A percentile compares a stretch with the other conserved stretches of the same genome.
These are phyloP conservation scores for Populus deltoides DNA, from an alignment of 345 rosid species.

Conservation along the genomic window DNA sequence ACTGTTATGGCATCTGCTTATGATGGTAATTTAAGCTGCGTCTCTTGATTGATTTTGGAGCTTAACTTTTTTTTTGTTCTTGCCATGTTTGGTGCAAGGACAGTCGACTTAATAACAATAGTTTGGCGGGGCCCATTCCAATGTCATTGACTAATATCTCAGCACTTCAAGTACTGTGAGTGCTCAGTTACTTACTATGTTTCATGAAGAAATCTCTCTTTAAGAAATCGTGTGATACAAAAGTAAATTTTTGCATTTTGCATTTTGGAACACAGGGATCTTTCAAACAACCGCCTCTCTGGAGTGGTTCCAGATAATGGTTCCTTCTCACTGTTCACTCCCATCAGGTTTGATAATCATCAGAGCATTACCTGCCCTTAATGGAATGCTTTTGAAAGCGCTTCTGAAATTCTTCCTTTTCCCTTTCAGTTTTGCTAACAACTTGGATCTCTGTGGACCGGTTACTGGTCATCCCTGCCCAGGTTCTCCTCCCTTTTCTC, in stretches of 20 bases:
- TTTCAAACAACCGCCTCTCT: constrained; percentile 84
- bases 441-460: constrained; percentile 89
- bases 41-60: constrained; percentile 10
- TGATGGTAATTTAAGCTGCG: background rate
- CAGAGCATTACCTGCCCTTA: constrained; percentile 1
- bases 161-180: constrained; percentile 94
- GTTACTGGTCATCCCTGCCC: constrained; percentile 95
- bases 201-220: background rate
- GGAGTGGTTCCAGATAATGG: constrained; percentile 98
- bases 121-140: constrained; percentile 75
- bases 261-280: constrained; percentile 59
- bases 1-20: background rate
- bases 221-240: background rate
- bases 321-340: constrained; percentile 95
- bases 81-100: constrained; percentile 46
- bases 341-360: constrained; percentile 67
- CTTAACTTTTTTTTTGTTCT: constrained; percentile 7
- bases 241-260: constrained; percentile 12
- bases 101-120: constrained; percentile 98
- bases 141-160: constrained; percentile 84
- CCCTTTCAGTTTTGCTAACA: constrained; percentile 88
- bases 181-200: constrained; percentile 15
- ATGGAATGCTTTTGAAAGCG: background rate
- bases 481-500: constrained; percentile 99
- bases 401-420: constrained; percentile 15